Evolutionary conservation across 805 yeast species (phyloP), one percentile per base, ranked within the genome.

Genomic region (Teunomyces lycoperdinae): DNA sequence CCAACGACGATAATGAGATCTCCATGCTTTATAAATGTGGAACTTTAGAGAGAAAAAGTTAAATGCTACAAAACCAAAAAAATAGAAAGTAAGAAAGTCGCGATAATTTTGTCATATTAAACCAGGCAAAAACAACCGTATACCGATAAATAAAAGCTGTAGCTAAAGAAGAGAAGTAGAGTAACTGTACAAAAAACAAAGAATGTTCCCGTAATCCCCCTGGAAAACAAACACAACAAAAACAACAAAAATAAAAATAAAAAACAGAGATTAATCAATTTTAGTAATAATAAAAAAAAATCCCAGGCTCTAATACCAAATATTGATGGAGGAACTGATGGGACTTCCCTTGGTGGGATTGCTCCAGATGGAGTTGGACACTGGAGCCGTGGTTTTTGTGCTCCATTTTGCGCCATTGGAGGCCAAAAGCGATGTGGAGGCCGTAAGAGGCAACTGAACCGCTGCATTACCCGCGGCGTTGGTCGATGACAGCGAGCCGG

Each of bases 301-400:
- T 7, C 9, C n/a, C 20, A 13, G 9, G 6, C 9, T 14, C 14
- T 5, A 3, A 10, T 13, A 38, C 41, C 41, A 38, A 11, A 38
- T 38, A 16, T 38, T 38, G 17, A 38, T 20, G 30, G 41, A 34
- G n/a, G 39, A 33, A 11, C 36, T 38, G 58, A 44, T 44, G 14
- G 53, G 30, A 30, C 42, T 39, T 17, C 47, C 43, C 16, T 50
- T 36, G 41, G 45, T 56, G 31, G 56, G 40, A n/a, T 48, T 46
- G 6, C 63, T 64, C 65, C 65, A 61, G 49, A 61, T 61, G n/a
- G 65, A 58, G 27, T 28, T 26, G 16, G 42, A 26, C 48, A 44
- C 14, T 16, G 48, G 24, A 20, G 27, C 36, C n/a, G 52, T 28
- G 5, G 51, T 20, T 8, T 47, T 14, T 4, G 54, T 17, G 36